Evolutionary conservation across 148 eudicot genomes (phyloP).

Genomic region (Suaeda aralocaspica): DNA sequence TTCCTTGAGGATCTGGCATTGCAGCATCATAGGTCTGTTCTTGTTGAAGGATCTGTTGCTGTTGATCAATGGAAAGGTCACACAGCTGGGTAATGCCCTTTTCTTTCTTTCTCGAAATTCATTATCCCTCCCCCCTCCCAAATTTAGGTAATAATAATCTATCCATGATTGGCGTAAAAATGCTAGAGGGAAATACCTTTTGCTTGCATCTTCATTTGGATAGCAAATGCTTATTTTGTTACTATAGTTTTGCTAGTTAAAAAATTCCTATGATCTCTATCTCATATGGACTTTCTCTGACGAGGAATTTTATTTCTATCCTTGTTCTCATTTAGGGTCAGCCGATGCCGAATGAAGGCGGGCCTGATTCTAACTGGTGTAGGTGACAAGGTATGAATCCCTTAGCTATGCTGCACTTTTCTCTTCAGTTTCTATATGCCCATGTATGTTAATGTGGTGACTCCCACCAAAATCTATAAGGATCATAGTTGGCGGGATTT

Average conservation of each 20-base stretch:
- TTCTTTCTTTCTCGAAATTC: background rate
- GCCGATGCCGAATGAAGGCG: constrained; percentile 75
- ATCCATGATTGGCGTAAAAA: background rate
- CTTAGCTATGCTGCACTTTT: constrained; percentile 6
- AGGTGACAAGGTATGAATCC: constrained; percentile 64
- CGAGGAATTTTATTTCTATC: constrained; percentile 7
- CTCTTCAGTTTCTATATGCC: background rate
- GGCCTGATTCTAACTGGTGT: constrained; percentile 78
- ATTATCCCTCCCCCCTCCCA: background rate
- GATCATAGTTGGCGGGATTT: background rate
- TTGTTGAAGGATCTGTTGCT: constrained; percentile 42
- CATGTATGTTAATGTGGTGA: background rate
- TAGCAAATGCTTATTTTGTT: background rate
- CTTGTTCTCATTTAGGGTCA: constrained; percentile 42
- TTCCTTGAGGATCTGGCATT: constrained; percentile 58
- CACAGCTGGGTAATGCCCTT: constrained; percentile 47
- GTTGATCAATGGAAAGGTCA: constrained; percentile 78
- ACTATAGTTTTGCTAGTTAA: background rate
- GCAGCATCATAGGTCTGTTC: constrained; percentile 43
- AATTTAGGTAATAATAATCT: too few relatives aligned
- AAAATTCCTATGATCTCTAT: background rate
- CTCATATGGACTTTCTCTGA: background rate
- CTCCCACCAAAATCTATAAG: background rate
- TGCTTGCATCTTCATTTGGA: background rate
- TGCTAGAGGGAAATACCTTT: background rate